phyloP scores from a whole-genome alignment of 768 basidiomycete species.

The Podaxis pistillaris region DNA sequence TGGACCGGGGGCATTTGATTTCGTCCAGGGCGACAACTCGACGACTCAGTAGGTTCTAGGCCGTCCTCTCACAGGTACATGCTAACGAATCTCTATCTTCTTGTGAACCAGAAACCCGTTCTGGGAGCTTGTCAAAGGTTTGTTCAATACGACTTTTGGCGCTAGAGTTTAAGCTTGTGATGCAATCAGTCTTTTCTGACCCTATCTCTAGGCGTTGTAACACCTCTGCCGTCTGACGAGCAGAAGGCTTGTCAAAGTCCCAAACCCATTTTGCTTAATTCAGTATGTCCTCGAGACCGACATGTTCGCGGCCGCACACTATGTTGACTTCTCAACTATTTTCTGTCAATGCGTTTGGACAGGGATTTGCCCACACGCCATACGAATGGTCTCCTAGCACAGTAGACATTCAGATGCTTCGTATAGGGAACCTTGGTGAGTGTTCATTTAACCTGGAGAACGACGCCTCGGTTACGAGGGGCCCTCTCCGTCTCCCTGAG shows the following conservation, averaged over 20 bases:
- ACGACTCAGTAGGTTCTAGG: constrained; percentile 44
- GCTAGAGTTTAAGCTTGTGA: constrained; percentile 9
- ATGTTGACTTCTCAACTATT: constrained; percentile 16
- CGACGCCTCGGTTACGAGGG: background rate
- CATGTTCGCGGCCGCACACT: constrained; percentile 4
- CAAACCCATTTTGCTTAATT: constrained; percentile 78
- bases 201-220: constrained; percentile 47
- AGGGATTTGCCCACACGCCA: constrained; percentile 63
- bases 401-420: constrained; percentile 76
- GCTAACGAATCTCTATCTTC: constrained; percentile 13
- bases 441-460: constrained; percentile 13
- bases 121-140: constrained; percentile 77
- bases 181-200: constrained; percentile 14
- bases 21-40: constrained; percentile 70
- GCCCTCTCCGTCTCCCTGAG: background rate
- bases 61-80: background rate
- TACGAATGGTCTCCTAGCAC: constrained; percentile 76
- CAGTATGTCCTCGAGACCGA: constrained; percentile 37
- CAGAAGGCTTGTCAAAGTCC: constrained; percentile 73
- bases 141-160: background rate
- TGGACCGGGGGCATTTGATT: constrained; percentile 79
- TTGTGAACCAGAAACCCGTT: constrained; percentile 59
- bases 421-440: constrained; percentile 66
- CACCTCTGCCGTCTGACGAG: constrained; percentile 57
- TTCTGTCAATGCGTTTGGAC: constrained; percentile 16